Conservation (phyloP, 192 early-diverging fungal species). For the Dissophora globulifera region DNA sequence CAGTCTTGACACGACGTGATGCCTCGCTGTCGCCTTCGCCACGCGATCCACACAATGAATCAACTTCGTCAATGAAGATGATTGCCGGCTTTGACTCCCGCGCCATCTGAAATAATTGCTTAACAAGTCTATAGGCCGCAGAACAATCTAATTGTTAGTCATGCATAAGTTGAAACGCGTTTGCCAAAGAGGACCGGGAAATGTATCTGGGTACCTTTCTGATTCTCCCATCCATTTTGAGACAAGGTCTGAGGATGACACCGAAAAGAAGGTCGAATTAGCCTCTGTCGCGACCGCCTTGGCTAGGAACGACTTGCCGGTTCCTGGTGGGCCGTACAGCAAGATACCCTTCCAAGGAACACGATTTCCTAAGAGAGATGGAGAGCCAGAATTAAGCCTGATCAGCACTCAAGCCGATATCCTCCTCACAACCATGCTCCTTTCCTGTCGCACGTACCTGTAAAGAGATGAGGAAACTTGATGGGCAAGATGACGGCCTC, state of each 20-base stretch:
- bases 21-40: constrained; percentile 98
- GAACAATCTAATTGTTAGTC: too few species aligned
- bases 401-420: too few species aligned
- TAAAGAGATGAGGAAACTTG: constrained; percentile 97
- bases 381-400: not conserved
- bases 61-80: constrained; percentile 99
- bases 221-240: constrained; percentile 99
- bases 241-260: constrained; percentile 97
- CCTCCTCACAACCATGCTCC: too few species aligned
- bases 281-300: constrained; percentile 99
- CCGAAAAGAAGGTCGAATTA: constrained; percentile 94
- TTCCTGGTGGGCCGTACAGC: constrained; percentile 97
- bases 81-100: constrained; percentile 93
- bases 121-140: constrained; percentile 73
- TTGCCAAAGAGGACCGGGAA: too few species aligned
- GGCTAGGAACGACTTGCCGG: constrained; percentile 96
- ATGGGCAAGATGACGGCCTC: constrained; percentile 99
- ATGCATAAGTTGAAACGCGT: too few species aligned
- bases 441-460: constrained; percentile 55
- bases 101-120: constrained; percentile 94
- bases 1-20: constrained; percentile 96
- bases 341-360: constrained; percentile 97
- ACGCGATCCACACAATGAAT: constrained; percentile 93
- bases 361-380: constrained; percentile 74
- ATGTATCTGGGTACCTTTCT: constrained; percentile 71